A percentile compares a stretch with the other conserved stretches of the same genome.
Conservation (phyloP, 257 asterid genomes). For the Fraxinus cuspidata region DNA sequence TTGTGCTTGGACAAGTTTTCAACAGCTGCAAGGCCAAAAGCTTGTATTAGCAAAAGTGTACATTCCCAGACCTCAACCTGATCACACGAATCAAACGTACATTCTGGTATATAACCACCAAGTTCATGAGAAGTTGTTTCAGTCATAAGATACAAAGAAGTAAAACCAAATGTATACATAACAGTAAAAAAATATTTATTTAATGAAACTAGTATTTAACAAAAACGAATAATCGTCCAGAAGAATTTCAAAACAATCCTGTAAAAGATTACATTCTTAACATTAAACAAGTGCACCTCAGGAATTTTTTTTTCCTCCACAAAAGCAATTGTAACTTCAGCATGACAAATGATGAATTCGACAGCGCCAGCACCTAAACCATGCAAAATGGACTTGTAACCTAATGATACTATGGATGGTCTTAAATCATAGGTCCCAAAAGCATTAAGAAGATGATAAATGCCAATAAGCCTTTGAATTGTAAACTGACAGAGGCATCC, state of each 20-base stretch:
- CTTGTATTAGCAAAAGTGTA: slow-evolving; percentile 31
- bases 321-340: slow-evolving; percentile 83
- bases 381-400: slow-evolving; percentile 29
- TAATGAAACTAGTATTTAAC: not conserved
- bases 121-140: slow-evolving; percentile 5
- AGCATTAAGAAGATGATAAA: slow-evolving; percentile 21
- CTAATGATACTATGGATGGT: not conserved
- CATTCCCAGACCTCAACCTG: slow-evolving; percentile 9
- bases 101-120: slow-evolving; percentile 9
- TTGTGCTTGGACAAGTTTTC: slow-evolving; percentile 70
- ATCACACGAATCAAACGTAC: slow-evolving; percentile 17
- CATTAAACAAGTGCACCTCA: not conserved
- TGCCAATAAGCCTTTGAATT: slow-evolving; percentile 21
- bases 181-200: not conserved
- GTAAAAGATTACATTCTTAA: slow-evolving; percentile 11
- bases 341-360: slow-evolving; percentile 91
- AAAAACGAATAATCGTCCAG: not conserved
- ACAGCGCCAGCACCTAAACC: slow-evolving; percentile 90
- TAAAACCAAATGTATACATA: slow-evolving; percentile 4
- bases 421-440: not conserved
- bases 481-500: slow-evolving; percentile 11
- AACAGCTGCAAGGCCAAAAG: slow-evolving; percentile 63
- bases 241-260: not conserved
- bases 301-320: slow-evolving; percentile 75
- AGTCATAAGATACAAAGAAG: slow-evolving; percentile 15